Evolutionary conservation across 169 alveolate genomes (phyloP).

Genomic region (Cryptosporidium viatorum): DNA sequence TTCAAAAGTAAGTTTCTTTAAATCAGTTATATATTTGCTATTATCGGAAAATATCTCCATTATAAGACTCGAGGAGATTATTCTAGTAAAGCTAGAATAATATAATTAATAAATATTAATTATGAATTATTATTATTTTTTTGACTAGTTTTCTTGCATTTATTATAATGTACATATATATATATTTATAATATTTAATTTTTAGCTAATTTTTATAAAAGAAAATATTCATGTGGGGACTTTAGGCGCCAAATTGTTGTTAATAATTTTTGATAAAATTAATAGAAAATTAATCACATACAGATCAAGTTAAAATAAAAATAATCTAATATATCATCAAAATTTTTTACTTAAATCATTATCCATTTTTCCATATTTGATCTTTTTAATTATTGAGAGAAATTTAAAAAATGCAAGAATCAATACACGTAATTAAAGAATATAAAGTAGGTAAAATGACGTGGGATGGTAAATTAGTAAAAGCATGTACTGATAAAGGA

Average conservation of each 20-base stretch:
- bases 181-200: too few relatives aligned
- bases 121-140: too few relatives aligned
- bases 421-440: slow-evolving; percentile 25
- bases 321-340: neutral
- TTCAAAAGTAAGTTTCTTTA: slow-evolving; percentile 15
- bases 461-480: slow-evolving; percentile 66
- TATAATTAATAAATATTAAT: too few relatives aligned
- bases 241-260: neutral
- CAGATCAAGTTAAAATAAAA: neutral
- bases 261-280: too few relatives aligned
- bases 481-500: slow-evolving; percentile 46
- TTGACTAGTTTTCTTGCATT: neutral
- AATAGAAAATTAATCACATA: neutral
- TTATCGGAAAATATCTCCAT: slow-evolving; percentile 60
- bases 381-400: neutral
- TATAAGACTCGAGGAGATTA: neutral
- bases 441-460: slow-evolving; percentile 37
- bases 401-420: neutral
- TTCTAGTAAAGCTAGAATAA: neutral
- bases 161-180: too few relatives aligned
- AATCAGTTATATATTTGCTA: slow-evolving; percentile 29
- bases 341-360: too few relatives aligned
- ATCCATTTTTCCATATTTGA: neutral
- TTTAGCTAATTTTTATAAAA: too few relatives aligned
- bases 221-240: neutral